phyloP scores from a whole-genome alignment of 1,139 yeast species.

The Yamadazyma triangularis region DNA sequence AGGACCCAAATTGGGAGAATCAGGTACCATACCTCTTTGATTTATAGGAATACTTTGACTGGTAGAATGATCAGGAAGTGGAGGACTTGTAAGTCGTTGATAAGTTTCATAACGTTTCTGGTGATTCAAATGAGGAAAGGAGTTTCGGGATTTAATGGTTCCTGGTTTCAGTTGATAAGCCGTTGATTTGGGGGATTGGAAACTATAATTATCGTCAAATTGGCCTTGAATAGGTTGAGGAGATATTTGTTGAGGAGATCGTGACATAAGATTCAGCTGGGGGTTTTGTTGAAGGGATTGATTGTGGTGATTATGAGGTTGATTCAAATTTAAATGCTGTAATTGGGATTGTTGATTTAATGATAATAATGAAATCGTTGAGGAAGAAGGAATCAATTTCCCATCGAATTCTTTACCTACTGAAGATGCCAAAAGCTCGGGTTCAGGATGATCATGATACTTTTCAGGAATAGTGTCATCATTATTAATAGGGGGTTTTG shows the following conservation, averaged over 20 bases:
- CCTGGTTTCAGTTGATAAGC: conserved; percentile 1
- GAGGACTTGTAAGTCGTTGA: conserved; percentile 26
- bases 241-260: not conserved
- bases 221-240: conserved; percentile 1
- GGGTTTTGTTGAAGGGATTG: conserved; percentile 3
- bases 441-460: conserved; percentile 26
- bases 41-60: conserved; percentile 27
- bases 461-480: not conserved
- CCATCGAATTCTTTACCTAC: conserved; percentile 51
- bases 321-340: conserved; percentile 6
- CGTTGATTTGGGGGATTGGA: not conserved
- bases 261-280: not conserved
- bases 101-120: conserved; percentile 28
- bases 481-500: not conserved
- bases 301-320: conserved; percentile 4
- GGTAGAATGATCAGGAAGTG: conserved; percentile 18
- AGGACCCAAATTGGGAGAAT: conserved; percentile 50
- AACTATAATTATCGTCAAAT: conserved; percentile 1
- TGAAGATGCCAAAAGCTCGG: conserved; percentile 50
- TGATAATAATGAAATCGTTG: conserved; percentile 50
- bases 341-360: conserved; percentile 24
- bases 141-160: conserved; percentile 24
- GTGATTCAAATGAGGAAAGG: conserved; percentile 28
- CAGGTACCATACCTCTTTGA: conserved; percentile 27
- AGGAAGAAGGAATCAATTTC: conserved; percentile 48